A percentile compares a stretch with the other conserved stretches of the same genome.
phyloP scores from a whole-genome alignment of 495 filamentous ascomycete genomes.

The Patellaria atrata region DNA sequence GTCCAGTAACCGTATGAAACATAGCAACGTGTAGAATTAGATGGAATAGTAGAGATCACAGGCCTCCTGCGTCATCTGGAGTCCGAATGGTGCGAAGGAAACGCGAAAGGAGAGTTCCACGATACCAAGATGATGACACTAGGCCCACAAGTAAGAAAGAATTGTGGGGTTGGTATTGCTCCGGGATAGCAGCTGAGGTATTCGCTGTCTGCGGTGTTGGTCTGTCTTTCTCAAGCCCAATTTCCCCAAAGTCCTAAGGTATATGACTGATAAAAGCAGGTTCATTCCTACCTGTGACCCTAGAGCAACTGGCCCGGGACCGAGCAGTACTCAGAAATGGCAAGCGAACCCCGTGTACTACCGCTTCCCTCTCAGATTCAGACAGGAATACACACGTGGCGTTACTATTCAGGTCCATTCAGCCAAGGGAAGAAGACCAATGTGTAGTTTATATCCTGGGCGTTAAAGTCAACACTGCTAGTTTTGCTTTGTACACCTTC shows the following conservation, averaged over 20 bases:
- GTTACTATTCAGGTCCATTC: background rate
- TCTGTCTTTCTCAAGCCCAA: conserved; percentile 7
- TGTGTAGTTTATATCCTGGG: conserved; percentile 35
- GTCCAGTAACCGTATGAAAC: too few species aligned
- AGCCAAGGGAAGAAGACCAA: conserved; percentile 20
- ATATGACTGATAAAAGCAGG: conserved; percentile 8
- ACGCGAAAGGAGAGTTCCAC: too few species aligned
- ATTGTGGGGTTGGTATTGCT: conserved; percentile 15
- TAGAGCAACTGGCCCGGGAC: conserved; percentile 83
- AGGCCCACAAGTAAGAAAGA: conserved; percentile 10
- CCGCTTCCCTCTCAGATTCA: conserved; percentile 1
- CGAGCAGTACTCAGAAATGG: conserved; percentile 72
- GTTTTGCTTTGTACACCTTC: conserved; percentile 43
- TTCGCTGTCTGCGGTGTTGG: conserved; percentile 17
- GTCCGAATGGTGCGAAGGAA: too few species aligned
- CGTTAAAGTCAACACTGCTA: conserved; percentile 34
- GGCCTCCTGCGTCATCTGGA: too few species aligned
- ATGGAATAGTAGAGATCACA: too few species aligned
- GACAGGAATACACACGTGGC: background rate
- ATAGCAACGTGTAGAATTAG: too few species aligned
- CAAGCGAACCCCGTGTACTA: conserved; percentile 48
- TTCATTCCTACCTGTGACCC: conserved; percentile 57
- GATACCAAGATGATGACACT: conserved; percentile 14
- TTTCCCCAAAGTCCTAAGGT: background rate
- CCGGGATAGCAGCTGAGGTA: conserved; percentile 14